Conservation (phyloP, 2,329 filamentous ascomycete species). For the Penicillium sp. region DNA sequence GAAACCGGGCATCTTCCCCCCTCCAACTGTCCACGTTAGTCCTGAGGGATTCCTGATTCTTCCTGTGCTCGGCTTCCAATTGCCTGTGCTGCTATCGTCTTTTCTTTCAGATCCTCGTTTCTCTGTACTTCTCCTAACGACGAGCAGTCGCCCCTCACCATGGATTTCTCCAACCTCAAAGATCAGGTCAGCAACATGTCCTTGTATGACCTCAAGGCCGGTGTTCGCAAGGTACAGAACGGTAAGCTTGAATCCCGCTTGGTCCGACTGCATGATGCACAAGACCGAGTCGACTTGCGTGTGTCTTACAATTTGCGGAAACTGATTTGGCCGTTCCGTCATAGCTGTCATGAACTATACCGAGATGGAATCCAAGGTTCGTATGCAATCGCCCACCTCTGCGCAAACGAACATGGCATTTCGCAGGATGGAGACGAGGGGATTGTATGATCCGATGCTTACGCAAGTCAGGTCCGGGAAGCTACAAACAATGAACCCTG, state of each 20-base stretch:
- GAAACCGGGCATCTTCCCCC: constrained; percentile 19
- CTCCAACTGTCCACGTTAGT: constrained; percentile 14
- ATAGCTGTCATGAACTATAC: constrained; percentile 97
- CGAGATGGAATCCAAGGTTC: constrained; percentile 75
- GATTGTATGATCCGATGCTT: constrained; percentile 10
- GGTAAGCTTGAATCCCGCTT: constrained; percentile 55
- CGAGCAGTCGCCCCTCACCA: constrained; percentile 41
- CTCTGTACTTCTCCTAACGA: constrained; percentile 4
- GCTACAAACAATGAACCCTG: constrained; percentile 99
- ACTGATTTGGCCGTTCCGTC: constrained; percentile 18
- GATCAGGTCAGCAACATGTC: constrained; percentile 87
- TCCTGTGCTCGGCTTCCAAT: constrained; percentile 9
- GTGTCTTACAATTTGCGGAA: constrained; percentile 4
- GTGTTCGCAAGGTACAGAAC: constrained; percentile 95
- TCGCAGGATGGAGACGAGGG: neutral
- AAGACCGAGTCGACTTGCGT: neutral
- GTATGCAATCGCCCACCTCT: constrained; percentile 20
- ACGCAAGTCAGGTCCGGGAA: constrained; percentile 71
- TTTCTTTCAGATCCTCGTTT: neutral
- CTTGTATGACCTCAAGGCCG: constrained; percentile 92
- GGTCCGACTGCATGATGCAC: neutral
- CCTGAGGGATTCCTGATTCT: constrained; percentile 13
- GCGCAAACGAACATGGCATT: neutral
- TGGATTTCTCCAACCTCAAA: constrained; percentile 84
- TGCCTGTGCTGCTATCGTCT: constrained; percentile 5